A percentile compares a stretch with the other conserved stretches of the same genome.
Evolutionary conservation across 148 eudicot species (phyloP).

Genomic region (Amaranthus hypochondriacus): DNA sequence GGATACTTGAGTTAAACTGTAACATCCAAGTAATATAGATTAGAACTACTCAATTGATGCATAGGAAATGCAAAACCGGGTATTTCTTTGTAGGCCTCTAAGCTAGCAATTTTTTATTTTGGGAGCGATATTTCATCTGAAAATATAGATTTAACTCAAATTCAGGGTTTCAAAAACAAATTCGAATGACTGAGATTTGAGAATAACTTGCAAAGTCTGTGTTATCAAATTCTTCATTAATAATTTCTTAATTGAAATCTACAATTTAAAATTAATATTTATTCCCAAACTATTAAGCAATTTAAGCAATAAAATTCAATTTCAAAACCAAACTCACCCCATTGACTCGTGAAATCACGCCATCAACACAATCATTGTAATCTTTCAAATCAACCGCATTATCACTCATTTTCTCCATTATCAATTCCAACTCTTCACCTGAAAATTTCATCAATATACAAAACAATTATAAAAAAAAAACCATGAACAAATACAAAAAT

Average conservation of each 20-base stretch:
- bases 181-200: too few relatives aligned
- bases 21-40: too few relatives aligned
- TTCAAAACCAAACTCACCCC: conserved; percentile 22
- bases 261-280: not conserved
- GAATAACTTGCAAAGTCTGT: too few relatives aligned
- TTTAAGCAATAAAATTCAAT: not conserved
- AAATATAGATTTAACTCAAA: too few relatives aligned
- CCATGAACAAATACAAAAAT: not conserved
- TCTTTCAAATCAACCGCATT: conserved; percentile 22
- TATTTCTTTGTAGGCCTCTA: not conserved
- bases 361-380: conserved; percentile 33
- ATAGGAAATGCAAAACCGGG: not conserved
- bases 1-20: too few relatives aligned
- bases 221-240: too few relatives aligned
- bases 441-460: not conserved
- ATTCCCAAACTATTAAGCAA: not conserved
- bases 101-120: not conserved
- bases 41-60: not conserved
- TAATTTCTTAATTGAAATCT: too few relatives aligned
- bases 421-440: not conserved
- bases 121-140: too few relatives aligned
- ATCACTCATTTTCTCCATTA: conserved; percentile 15
- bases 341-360: conserved; percentile 39
- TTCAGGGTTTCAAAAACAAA: too few relatives aligned
- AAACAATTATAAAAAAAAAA: not conserved